Base-by-base conservation (phyloP, 2,329 filamentous ascomycete genomes). In the Aspergillus ochraceus region DNA sequence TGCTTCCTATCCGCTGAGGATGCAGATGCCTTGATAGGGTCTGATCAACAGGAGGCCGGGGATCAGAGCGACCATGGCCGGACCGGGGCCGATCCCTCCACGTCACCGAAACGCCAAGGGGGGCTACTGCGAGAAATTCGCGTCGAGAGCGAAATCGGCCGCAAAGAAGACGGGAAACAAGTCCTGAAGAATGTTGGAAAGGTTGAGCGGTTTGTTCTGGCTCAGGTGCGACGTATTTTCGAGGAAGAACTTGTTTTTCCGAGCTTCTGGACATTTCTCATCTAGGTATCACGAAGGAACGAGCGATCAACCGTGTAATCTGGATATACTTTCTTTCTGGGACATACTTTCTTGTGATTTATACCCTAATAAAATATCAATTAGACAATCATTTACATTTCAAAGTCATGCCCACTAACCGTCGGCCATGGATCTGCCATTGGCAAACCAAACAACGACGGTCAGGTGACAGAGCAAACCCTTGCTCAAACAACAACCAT, bases 171-270 rank as follows among this genome's bases (percentile, higher is more conserved):
- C 61, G 91, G 92, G 26, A 97, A 95, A 79, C 94, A 97, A 79
- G 95, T 94, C 51, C 80, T 99, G 61, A 98, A 97, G 83, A 99
- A 99, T 74, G 94, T 99, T 53, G 94, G 95, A 60, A 99, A 99
- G 82, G 95, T 99, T 59, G 95, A 99, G 80, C 90, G 92, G 70
- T 99, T 99, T 75, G 92, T 99, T 58, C 83, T 99, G 60, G 94
- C 98, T 75, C 94, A 98, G 77, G 95, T 99, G 63, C 88, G 94
- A 73, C 86, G 92, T 71, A 98, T 99, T 68, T 98, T 99, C 71
- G 95, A 99, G 77, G 95, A 98, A 73, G 95, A 99, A 20, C 36
- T 59, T 32, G 47, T 59, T 22, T 59, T 51, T 29, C 57, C 57
- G 14, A 97, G 93, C 76, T 98, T 95, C 77, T 98, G 94, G 94